Percentiles rank a stretch among this genome's conserved stretches.
phyloP scores from a whole-genome alignment of 495 filamentous ascomycete species.

The Tuber indicum region DNA sequence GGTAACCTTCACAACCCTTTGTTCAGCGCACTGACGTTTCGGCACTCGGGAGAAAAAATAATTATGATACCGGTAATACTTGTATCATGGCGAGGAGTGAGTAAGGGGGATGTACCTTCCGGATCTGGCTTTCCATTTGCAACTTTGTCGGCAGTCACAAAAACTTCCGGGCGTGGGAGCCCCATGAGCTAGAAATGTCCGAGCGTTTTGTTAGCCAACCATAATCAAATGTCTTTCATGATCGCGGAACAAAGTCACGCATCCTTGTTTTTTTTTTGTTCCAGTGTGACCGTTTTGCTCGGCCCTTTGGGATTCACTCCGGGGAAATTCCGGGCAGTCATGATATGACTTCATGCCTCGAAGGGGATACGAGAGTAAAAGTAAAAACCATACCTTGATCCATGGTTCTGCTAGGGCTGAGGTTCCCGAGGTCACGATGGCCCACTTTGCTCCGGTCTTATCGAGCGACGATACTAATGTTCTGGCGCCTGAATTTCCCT shows the following conservation, averaged over 20 bases:
- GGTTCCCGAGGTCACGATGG: conserved; percentile 88
- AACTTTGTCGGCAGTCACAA: conserved; percentile 85
- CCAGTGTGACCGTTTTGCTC: background rate
- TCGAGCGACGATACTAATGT: conserved; percentile 55
- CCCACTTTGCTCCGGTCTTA: conserved; percentile 61
- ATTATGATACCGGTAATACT: background rate
- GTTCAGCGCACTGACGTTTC: conserved; percentile 17
- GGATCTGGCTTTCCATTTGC: conserved; percentile 81
- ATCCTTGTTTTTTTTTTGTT: conserved; percentile 1
- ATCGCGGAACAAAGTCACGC: background rate
- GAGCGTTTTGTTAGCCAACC: background rate
- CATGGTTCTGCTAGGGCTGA: conserved; percentile 75
- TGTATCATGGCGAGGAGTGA: background rate
- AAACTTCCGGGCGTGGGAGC: conserved; percentile 63
- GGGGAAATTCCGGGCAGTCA: background rate
- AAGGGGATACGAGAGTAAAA: background rate
- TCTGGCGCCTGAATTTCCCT: conserved; percentile 49
- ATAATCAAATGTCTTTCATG: background rate
- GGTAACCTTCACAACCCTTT: conserved; percentile 22
- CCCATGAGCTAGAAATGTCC: conserved; percentile 46
- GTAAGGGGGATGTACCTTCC: conserved; percentile 52
- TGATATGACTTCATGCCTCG: conserved; percentile 2
- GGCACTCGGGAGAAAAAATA: background rate
- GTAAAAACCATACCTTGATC: conserved; percentile 54
- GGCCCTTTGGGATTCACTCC: background rate